Evolutionary conservation across 2,329 filamentous ascomycete species (phyloP), one percentile per base, ranked within the genome.

Genomic region (Neocucurbitaria cava): DNA sequence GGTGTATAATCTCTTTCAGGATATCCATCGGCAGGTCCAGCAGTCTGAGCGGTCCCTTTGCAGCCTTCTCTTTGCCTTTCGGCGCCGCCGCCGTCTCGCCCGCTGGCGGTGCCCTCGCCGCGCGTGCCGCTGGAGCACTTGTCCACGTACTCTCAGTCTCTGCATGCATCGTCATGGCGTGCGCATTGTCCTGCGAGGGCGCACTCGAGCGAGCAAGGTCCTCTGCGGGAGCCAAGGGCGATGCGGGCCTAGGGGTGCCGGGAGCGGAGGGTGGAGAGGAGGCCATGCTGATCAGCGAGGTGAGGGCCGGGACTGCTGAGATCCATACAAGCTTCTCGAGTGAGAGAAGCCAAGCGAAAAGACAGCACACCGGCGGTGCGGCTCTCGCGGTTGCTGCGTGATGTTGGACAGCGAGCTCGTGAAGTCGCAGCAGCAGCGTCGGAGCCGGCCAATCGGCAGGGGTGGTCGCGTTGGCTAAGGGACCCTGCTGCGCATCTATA

Each of bases 1-100:
- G 88, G 76, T 90, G 89, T 50, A 94, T 85, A 56, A 95, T 91
- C 64, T 91, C 83, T 62, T 89, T 89, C 39, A 95, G 77, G 18
- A 95, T 83, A 70, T 95, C 91, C 55, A 92, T 81, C 1, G 91
- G 91, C 18, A 95, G 81, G 70, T 93, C 89, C 23, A 95, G 79
- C 43, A 95, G 78, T 31, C 82, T 82, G 56, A 92, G 78, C 21
- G 87, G 86, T 35, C 81, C 80, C 59, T 79, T 81, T 49, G 79
- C 70, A 46, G 74, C 70, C 67, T 77, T 80, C 56, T 76, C 77
- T 64, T 79, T 80, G 48, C 74, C 77, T 70, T 85, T 85, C 54
- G 83, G 74, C 44, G 81, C 72, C 54, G 76, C 81, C 39, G 66
- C 67, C 40, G 70, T 62, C 41, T 78, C 50, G 66, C 65, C 55